Conservation (phyloP, 192 early-diverging fungal genomes). For the Coemansia sp. region DNA sequence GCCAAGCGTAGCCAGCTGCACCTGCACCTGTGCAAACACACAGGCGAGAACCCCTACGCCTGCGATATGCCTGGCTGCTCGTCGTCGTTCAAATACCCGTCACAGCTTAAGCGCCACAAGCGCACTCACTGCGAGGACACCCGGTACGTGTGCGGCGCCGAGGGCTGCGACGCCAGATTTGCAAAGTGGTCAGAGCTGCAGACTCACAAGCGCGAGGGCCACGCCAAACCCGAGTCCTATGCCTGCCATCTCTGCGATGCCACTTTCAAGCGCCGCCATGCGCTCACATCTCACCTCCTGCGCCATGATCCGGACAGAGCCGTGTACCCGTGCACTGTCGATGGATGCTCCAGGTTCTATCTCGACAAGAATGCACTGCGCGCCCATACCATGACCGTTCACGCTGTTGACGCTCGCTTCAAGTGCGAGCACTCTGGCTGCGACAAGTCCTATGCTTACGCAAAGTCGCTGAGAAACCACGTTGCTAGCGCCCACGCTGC, state of each 20-base stretch:
- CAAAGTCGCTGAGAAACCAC: constrained; percentile 28
- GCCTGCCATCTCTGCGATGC: constrained; percentile 29
- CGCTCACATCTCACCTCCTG: constrained; percentile 21
- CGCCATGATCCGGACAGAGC: constrained; percentile 34
- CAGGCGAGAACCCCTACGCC: constrained; percentile 33
- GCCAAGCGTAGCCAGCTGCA: constrained; percentile 50
- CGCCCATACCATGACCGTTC: constrained; percentile 33
- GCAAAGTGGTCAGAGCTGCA: constrained; percentile 52
- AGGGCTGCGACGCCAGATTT: constrained; percentile 24
- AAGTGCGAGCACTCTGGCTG: constrained; percentile 24
- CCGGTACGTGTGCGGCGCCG: constrained; percentile 38
- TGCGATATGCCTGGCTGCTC: constrained; percentile 31
- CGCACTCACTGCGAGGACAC: constrained; percentile 15
- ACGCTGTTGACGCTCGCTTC: constrained; percentile 19
- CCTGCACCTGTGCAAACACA: constrained; percentile 42
- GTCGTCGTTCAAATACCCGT: constrained; percentile 42
- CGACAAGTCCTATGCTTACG: constrained; percentile 26
- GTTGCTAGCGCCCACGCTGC: not conserved
- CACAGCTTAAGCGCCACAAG: constrained; percentile 36
- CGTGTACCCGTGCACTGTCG: constrained; percentile 27
- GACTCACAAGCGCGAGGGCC: constrained; percentile 23
- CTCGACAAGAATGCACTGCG: constrained; percentile 22
- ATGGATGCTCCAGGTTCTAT: constrained; percentile 45
- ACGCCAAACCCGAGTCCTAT: constrained; percentile 19
- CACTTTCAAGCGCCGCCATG: constrained; percentile 24